Base-by-base conservation (phyloP, 1,284 basidiomycete genomes). In the Neonothopanus nambi region DNA sequence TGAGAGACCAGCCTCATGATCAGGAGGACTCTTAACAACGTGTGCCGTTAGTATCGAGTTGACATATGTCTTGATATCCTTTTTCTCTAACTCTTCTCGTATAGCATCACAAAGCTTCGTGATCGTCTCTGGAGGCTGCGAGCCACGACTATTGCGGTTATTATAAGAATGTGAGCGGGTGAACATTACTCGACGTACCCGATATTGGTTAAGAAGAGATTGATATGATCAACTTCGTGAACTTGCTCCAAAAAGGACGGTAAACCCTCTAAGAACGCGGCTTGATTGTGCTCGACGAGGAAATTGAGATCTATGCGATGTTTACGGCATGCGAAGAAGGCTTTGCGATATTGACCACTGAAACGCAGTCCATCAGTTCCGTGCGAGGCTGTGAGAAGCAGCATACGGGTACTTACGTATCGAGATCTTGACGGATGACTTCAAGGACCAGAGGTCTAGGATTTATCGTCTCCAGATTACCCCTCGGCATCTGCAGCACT, bases 401-500 rank as follows among this genome's bases (percentile, higher is more conserved):
- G 43, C 26, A 28, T 37, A 57, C 47, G 30, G n/a, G 11, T 26
- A 73, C 88, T 59, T 63, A 95, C 93, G 67, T 72, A 45, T 87
- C 77, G 11, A 95, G 76, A 64, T 94, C 89, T 46, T 82, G 75
- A 50, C 80, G 78, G 1, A 96, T 87, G 3, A 91, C 86, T 48
- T 88, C 82, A 70, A 98, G 84, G 3, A 98, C 95, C 57, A 99
- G 74, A 1, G 96, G 91, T 30, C 97, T 78, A 1, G 97, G 97
- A 63, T 89, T 93, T 52, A 99, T 88, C 0, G 94, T 98, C 74
- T 99, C 97, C 51, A 99, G 68, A 69, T 99, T 99, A 0, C 97
- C 97, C 60, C 97, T 76, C 0, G 96, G 97, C 95, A 99, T 99
- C 73, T 99, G 97, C 12, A 99, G 73, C 1, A 99, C 90, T 13